Conservation (phyloP, 305 asterid genomes). For the Fraxinus nigra region DNA sequence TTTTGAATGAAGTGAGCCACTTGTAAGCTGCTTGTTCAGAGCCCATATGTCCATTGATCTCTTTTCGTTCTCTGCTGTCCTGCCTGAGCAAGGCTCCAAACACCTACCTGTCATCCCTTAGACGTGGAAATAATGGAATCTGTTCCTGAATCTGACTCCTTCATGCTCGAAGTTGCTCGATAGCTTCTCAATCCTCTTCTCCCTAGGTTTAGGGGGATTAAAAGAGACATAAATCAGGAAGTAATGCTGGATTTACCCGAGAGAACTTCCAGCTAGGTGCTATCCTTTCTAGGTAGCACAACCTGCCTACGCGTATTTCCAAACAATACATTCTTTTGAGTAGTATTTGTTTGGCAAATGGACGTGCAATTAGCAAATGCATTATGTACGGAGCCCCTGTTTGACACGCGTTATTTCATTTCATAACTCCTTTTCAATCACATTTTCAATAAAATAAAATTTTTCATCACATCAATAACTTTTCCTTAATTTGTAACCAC, state of each 20-base stretch:
- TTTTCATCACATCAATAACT: too few relatives aligned
- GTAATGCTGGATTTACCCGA: not conserved
- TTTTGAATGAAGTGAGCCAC: not conserved
- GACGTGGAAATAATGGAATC: not conserved
- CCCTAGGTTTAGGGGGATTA: not conserved
- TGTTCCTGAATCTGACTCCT: not conserved
- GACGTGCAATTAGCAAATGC: not conserved
- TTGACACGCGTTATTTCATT: too few relatives aligned
- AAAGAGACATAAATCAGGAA: not conserved
- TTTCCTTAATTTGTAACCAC: too few relatives aligned
- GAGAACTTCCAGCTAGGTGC: not conserved
- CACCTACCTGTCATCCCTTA: not conserved
- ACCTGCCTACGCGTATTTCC: not conserved
- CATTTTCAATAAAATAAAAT: too few relatives aligned
- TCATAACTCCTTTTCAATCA: too few relatives aligned
- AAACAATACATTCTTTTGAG: not conserved
- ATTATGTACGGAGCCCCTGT: not conserved
- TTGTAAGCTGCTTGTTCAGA: not conserved
- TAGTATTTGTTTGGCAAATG: not conserved
- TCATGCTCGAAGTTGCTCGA: not conserved
- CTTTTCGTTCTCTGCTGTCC: not conserved
- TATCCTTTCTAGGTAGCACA: not conserved
- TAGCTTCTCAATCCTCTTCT: not conserved
- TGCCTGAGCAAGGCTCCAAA: not conserved
- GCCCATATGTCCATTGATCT: not conserved